These are phyloP conservation scores for Xanthoconium stramineum DNA, from an alignment of 768 basidiomycete genomes.

Conservation along the genomic window DNA sequence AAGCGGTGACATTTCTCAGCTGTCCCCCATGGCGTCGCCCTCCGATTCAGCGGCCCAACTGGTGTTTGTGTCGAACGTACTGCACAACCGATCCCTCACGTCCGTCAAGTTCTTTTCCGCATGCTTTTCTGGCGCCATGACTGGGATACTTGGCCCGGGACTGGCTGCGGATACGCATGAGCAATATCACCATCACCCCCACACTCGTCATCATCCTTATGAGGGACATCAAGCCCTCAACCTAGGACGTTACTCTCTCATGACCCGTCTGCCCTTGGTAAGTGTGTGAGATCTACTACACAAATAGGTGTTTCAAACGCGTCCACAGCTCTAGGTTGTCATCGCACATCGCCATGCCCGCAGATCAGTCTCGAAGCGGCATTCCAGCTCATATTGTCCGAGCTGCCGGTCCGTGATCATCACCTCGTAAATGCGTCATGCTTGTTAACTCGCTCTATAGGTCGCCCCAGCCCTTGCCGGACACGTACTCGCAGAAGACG, in stretches of 20 bases:
- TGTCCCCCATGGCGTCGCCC: constrained; percentile 42
- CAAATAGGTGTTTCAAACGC: neutral
- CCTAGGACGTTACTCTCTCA: constrained; percentile 61
- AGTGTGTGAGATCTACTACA: constrained; percentile 14
- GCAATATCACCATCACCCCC: constrained; percentile 31
- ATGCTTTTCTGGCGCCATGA: too few relatives aligned
- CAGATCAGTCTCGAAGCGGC: constrained; percentile 67
- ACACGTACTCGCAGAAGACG: constrained; percentile 71
- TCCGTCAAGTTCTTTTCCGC: constrained; percentile 79
- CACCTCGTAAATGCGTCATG: neutral
- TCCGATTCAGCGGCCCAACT: constrained; percentile 53
- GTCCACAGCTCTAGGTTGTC: constrained; percentile 59
- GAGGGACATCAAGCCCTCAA: constrained; percentile 45
- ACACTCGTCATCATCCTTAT: constrained; percentile 39
- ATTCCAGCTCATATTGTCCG: constrained; percentile 48
- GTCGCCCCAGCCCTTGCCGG: constrained; percentile 59
- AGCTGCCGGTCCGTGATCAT: constrained; percentile 42
- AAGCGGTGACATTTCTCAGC: neutral
- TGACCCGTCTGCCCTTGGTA: constrained; percentile 68
- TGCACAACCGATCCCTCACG: constrained; percentile 56
- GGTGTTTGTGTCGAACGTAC: constrained; percentile 64
- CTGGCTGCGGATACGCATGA: constrained; percentile 21
- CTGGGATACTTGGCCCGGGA: too few relatives aligned
- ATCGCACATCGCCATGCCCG: constrained; percentile 75
- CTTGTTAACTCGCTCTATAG: constrained; percentile 32